Evolutionary conservation across 106 monocot genomes (phyloP), one percentile per base, ranked within the genome.

Genomic region (Narthecium ossifragum): DNA sequence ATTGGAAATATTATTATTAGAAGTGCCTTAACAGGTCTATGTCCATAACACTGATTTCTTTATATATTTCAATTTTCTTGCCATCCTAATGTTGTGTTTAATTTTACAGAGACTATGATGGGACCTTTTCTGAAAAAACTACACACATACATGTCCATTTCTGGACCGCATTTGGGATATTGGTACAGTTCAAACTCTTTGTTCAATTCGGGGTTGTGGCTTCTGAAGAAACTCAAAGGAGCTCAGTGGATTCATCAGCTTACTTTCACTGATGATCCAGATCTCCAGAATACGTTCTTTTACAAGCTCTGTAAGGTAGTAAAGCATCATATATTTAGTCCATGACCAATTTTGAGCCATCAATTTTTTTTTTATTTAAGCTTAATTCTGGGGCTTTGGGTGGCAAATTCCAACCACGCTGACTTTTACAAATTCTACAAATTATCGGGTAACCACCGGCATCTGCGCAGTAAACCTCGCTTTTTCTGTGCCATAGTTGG

Each of bases 1-100:
- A 98, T 98, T 71, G 94, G 94, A 70, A 94, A 96, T 55, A 71
- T 96, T 32, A 96, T 96, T 32, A 90, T 96, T 41, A 83, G 94
- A 73, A 86, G 65, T 78, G 94, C 94, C 24, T 75, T 96, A 53
- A 63, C 86, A 70, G 94, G 94, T 90, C 41, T 60, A 38, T 34
- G 17, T 68, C 51, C n/a, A n/a, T n/a, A n/a, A n/a, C n/a, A n/a
- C n/a, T n/a, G n/a, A n/a, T n/a, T n/a, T n/a, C n/a, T n/a, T n/a
- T n/a, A n/a, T n/a, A n/a, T n/a, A n/a, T n/a, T n/a, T 26, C 17
- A 59, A 23, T 31, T 27, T 8, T 37, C 14, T 49, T 51, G 13
- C 18, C 8, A 24, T 62, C 10, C 49, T 74, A 26, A 76, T 37
- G 1, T 23, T 53, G 3, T 71, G 47, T 46, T 14, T 27, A 20